Conservation (phyloP, 306 rosid species). For the Dryas drummondii region DNA sequence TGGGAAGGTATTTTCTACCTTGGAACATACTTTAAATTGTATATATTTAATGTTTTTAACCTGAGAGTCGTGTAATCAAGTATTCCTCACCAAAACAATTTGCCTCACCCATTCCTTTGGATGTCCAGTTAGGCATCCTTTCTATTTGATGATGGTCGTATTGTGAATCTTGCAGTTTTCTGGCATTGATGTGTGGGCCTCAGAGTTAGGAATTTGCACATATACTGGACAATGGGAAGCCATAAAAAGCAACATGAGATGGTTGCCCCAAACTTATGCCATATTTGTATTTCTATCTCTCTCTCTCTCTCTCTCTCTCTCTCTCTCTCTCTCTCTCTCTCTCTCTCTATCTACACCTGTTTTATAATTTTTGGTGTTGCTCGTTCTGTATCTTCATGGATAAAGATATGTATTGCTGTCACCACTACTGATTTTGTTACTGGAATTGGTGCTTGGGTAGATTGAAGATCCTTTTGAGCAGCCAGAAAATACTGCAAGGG, state of each 20-base stretch:
- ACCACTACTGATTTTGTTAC: slow-evolving; percentile 26
- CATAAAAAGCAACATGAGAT: slow-evolving; percentile 55
- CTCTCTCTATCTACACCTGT: too few relatives aligned
- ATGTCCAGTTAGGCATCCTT: slow-evolving; percentile 11
- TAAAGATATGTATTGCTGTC: slow-evolving; percentile 11
- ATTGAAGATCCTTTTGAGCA: slow-evolving; percentile 95
- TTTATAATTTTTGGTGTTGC: background rate
- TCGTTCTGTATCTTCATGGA: slow-evolving; percentile 15
- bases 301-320: too few relatives aligned
- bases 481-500: slow-evolving; percentile 66
- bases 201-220: slow-evolving; percentile 57
- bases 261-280: slow-evolving; percentile 77
- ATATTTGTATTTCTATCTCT: slow-evolving; percentile 58
- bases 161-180: slow-evolving; percentile 59
- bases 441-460: slow-evolving; percentile 42
- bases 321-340: too few relatives aligned
- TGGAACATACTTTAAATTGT: background rate
- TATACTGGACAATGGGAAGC: slow-evolving; percentile 65
- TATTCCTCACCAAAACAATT: slow-evolving; percentile 3
- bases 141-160: slow-evolving; percentile 3
- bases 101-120: slow-evolving; percentile 13
- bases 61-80: background rate
- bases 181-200: slow-evolving; percentile 44
- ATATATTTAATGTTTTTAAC: background rate
- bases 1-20: slow-evolving; percentile 50